phyloP scores from a whole-genome alignment of 2,329 filamentous ascomycete species.

The Nemania sp. region DNA sequence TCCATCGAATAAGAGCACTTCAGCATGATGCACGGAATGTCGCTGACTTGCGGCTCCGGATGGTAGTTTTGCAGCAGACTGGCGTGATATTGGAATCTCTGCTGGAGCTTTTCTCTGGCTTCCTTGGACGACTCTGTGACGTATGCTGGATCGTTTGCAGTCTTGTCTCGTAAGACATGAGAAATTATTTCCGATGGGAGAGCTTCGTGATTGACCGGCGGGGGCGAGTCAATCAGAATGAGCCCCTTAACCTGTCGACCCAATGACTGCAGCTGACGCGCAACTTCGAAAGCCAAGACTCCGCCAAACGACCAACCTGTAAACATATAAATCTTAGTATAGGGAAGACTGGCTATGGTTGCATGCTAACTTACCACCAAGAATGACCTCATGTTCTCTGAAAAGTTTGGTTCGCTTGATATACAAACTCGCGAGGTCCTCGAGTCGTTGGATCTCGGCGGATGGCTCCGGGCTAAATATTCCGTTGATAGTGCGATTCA shows the following conservation, averaged over 20 bases:
- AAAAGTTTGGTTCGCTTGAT: constrained; percentile 24
- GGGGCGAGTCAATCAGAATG: constrained; percentile 50
- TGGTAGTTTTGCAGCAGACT: constrained; percentile 19
- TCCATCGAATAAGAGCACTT: constrained; percentile 29
- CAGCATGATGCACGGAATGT: constrained; percentile 29
- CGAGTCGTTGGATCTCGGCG: constrained; percentile 6
- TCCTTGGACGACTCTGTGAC: constrained; percentile 6
- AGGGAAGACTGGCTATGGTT: not conserved
- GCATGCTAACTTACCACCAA: constrained; percentile 45
- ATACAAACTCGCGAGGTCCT: constrained; percentile 28
- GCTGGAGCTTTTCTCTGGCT: constrained; percentile 4
- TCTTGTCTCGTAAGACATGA: constrained; percentile 5
- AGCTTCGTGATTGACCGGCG: constrained; percentile 50
- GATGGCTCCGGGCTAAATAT: constrained; percentile 8
- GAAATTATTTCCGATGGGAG: constrained; percentile 43
- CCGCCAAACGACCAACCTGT: constrained; percentile 56
- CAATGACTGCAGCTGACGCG: constrained; percentile 44
- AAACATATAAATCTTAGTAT: not conserved
- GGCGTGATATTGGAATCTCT: constrained; percentile 20
- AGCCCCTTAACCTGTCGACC: constrained; percentile 44
- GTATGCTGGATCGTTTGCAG: not conserved
- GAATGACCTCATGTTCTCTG: constrained; percentile 23
- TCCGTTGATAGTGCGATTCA: constrained; percentile 19
- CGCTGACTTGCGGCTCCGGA: not conserved
- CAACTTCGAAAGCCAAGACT: constrained; percentile 53